Conservation (phyloP, 805 yeast genomes). For the Ogataea populi-albae region DNA sequence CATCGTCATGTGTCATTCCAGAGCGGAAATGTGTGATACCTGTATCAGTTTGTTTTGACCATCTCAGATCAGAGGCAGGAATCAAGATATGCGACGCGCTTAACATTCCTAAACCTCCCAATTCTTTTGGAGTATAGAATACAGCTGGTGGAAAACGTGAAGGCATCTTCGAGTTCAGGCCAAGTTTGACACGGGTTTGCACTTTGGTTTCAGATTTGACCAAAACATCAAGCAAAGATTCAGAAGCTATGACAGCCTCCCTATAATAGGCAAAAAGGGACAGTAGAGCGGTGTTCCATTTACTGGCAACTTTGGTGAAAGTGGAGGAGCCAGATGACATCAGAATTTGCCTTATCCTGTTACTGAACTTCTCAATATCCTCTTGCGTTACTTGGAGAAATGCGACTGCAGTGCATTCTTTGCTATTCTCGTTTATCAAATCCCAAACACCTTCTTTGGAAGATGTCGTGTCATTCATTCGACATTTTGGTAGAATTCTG, state of each 20-base stretch:
- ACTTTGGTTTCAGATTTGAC: constrained; percentile 92
- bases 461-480: constrained; percentile 53
- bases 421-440: constrained; percentile 62
- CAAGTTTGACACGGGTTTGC: constrained; percentile 91
- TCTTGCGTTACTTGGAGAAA: constrained; percentile 77
- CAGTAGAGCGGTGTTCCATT: constrained; percentile 92
- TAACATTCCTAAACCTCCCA: constrained; percentile 97
- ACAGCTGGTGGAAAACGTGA: constrained; percentile 98
- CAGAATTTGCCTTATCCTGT: constrained; percentile 80
- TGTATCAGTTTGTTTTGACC: constrained; percentile 92
- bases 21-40: constrained; percentile 93
- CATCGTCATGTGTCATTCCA: constrained; percentile 84
- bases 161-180: constrained; percentile 97
- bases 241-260: constrained; percentile 88
- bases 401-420: constrained; percentile 87
- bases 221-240: constrained; percentile 67
- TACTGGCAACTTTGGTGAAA: constrained; percentile 87
- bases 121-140: constrained; percentile 93
- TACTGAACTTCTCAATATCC: constrained; percentile 76
- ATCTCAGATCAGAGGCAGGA: constrained; percentile 86
- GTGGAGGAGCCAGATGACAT: constrained; percentile 97
- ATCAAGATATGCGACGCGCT: constrained; percentile 95
- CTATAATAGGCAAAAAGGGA: constrained; percentile 86
- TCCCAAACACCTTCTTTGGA: constrained; percentile 90
- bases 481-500: constrained; percentile 71